These are phyloP conservation scores for Chalciporus sphaerocephalus DNA, from an alignment of 768 basidiomycete species.

Conservation along the genomic window DNA sequence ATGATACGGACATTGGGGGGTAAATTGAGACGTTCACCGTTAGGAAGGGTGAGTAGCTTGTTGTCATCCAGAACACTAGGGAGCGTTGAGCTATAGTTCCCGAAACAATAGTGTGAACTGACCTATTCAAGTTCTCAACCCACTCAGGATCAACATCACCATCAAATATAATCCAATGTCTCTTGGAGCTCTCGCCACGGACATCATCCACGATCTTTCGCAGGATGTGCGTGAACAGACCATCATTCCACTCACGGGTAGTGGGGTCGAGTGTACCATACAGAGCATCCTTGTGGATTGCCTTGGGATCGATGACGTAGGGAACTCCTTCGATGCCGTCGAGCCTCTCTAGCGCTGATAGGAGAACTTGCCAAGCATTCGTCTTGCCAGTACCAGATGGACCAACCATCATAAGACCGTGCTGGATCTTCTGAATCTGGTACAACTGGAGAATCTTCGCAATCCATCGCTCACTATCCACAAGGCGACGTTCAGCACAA, in stretches of 20 bases:
- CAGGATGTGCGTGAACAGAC: slow-evolving; percentile 94
- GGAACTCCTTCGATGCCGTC: slow-evolving; percentile 90
- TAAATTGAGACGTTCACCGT: slow-evolving; percentile 95
- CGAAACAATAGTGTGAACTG: slow-evolving; percentile 18
- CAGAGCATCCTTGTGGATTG: slow-evolving; percentile 96
- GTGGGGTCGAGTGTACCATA: slow-evolving; percentile 97
- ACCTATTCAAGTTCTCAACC: slow-evolving; percentile 99
- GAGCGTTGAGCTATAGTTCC: not conserved
- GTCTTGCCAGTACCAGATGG: slow-evolving; percentile 96
- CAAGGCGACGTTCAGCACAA: slow-evolving; percentile 80
- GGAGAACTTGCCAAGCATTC: slow-evolving; percentile 92
- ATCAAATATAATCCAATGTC: slow-evolving; percentile 99
- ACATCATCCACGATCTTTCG: slow-evolving; percentile 99
- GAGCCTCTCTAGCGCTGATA: slow-evolving; percentile 83
- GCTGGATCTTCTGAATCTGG: slow-evolving; percentile 99
- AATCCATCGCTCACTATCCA: slow-evolving; percentile 85
- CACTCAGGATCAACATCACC: slow-evolving; percentile 99
- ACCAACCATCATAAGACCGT: slow-evolving; percentile 99
- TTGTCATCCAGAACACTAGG: slow-evolving; percentile 96
- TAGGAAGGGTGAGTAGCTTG: slow-evolving; percentile 93
- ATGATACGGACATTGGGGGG: slow-evolving; percentile 97
- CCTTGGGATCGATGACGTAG: slow-evolving; percentile 98
- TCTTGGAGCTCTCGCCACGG: slow-evolving; percentile 91
- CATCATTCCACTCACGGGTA: slow-evolving; percentile 99
- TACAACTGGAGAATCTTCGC: slow-evolving; percentile 96